Percentiles rank a stretch among this genome's conserved stretches.
Evolutionary conservation across 371 early-diverging fungal genomes (phyloP).

Genomic region (Mortierella sp.): DNA sequence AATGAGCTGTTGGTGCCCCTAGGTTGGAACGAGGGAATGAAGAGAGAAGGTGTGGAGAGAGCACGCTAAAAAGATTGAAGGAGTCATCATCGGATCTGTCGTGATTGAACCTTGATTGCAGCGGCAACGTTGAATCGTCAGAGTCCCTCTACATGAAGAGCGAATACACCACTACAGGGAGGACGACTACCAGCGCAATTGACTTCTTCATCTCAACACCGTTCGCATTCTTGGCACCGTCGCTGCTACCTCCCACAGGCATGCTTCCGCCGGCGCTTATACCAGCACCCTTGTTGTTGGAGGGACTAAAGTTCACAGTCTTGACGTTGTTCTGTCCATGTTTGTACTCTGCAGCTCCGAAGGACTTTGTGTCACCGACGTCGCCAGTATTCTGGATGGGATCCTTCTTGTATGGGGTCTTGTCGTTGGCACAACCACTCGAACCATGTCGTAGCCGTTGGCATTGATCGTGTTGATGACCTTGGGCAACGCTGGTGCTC

Average conservation of each 20-base stretch:
- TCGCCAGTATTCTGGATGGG: conserved; percentile 53
- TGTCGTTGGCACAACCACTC: conserved; percentile 64
- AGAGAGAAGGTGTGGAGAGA: neutral
- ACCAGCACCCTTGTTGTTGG: neutral
- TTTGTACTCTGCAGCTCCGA: conserved; percentile 59
- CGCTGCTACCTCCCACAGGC: neutral
- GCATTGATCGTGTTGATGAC: conserved; percentile 60
- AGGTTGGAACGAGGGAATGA: neutral
- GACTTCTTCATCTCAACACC: conserved; percentile 8
- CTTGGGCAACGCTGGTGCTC: conserved; percentile 60
- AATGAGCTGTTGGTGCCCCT: too few species aligned
- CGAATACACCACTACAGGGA: conserved; percentile 27
- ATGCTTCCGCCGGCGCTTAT: neutral
- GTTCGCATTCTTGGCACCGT: conserved; percentile 6
- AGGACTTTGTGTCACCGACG: conserved; percentile 59
- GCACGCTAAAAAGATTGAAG: too few species aligned
- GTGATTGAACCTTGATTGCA: too few species aligned
- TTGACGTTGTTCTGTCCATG: conserved; percentile 58
- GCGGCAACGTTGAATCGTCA: too few species aligned
- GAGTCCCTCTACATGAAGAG: conserved; percentile 17
- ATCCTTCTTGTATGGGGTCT: conserved; percentile 62
- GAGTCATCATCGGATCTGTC: too few species aligned
- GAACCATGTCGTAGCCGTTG: conserved; percentile 67
- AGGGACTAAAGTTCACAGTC: conserved; percentile 7
- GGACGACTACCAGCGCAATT: conserved; percentile 12